These are phyloP conservation scores for Solanum chiquidenum DNA, from an alignment of 257 asterid genomes.

Conservation along the genomic window DNA sequence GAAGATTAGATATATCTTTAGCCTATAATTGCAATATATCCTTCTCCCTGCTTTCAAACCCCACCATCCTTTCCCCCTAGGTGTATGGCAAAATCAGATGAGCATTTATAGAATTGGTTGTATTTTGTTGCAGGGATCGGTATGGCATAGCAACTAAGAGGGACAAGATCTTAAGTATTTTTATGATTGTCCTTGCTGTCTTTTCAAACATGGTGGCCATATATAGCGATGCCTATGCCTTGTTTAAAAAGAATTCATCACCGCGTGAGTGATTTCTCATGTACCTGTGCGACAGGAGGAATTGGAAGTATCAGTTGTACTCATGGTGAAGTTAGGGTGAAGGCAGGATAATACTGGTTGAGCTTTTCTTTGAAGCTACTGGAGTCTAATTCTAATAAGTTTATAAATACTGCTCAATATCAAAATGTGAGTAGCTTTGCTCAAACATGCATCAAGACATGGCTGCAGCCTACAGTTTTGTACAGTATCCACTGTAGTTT, in stretches of 20 bases:
- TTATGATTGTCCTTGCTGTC: constrained; percentile 80
- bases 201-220: constrained; percentile 82
- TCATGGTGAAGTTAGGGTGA: constrained; percentile 4
- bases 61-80: neutral
- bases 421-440: constrained; percentile 25
- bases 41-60: neutral
- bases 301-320: neutral
- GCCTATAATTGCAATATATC: neutral
- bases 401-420: constrained; percentile 15
- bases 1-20: neutral
- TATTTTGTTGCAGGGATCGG: constrained; percentile 58
- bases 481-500: neutral
- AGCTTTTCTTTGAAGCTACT: constrained; percentile 1
- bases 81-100: neutral
- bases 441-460: constrained; percentile 9
- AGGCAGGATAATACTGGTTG: constrained; percentile 1
- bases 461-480: neutral
- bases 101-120: neutral
- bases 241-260: constrained; percentile 63
- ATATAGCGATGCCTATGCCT: constrained; percentile 83
- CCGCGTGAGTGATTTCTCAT: constrained; percentile 28
- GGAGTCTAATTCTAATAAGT: neutral
- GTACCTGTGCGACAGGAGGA: neutral
- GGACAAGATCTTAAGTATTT: constrained; percentile 57
- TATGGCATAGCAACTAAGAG: constrained; percentile 67